These are phyloP conservation scores for Vitis rupestris DNA, from an alignment of 164 flowering plant species.

Conservation along the genomic window DNA sequence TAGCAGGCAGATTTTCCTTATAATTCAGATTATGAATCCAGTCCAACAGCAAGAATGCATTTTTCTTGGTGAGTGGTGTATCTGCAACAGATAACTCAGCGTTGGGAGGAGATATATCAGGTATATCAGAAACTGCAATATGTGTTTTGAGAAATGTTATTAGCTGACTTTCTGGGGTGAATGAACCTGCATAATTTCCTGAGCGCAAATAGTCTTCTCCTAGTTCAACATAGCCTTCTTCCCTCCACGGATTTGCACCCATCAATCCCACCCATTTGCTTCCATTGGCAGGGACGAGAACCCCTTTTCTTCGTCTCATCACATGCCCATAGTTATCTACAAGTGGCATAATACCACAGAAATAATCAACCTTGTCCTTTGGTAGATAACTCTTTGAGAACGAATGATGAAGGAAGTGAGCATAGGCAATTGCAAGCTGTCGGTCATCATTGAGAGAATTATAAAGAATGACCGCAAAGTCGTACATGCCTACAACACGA, in stretches of 20 bases:
- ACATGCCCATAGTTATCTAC: slow-evolving; percentile 42
- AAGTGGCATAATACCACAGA: slow-evolving; percentile 45
- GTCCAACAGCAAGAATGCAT: slow-evolving; percentile 48
- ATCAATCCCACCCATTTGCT: slow-evolving; percentile 58
- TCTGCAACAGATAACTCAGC: slow-evolving; percentile 36
- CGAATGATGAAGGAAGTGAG: slow-evolving; percentile 53
- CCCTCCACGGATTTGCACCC: slow-evolving; percentile 60
- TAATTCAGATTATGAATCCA: slow-evolving; percentile 43
- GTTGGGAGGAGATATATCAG: slow-evolving; percentile 53
- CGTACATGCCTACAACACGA: slow-evolving; percentile 6
- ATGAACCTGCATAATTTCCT: slow-evolving; percentile 32
- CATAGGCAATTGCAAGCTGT: slow-evolving; percentile 28
- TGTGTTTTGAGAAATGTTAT: slow-evolving; percentile 30
- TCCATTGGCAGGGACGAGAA: slow-evolving; percentile 64
- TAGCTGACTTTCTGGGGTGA: slow-evolving; percentile 25
- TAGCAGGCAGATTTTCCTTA: slow-evolving; percentile 24
- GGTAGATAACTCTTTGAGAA: slow-evolving; percentile 17
- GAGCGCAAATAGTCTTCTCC: slow-evolving; percentile 46
- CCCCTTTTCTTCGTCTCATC: slow-evolving; percentile 15
- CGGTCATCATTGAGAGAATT: slow-evolving; percentile 14
- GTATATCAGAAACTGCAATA: slow-evolving; percentile 55
- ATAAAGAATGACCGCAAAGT: slow-evolving; percentile 27
- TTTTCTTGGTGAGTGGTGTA: slow-evolving; percentile 48
- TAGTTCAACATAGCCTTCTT: slow-evolving; percentile 43
- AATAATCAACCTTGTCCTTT: slow-evolving; percentile 4